phyloP scores from a whole-genome alignment of 371 early-diverging fungal genomes.

The Syncephalastrum sp. region DNA sequence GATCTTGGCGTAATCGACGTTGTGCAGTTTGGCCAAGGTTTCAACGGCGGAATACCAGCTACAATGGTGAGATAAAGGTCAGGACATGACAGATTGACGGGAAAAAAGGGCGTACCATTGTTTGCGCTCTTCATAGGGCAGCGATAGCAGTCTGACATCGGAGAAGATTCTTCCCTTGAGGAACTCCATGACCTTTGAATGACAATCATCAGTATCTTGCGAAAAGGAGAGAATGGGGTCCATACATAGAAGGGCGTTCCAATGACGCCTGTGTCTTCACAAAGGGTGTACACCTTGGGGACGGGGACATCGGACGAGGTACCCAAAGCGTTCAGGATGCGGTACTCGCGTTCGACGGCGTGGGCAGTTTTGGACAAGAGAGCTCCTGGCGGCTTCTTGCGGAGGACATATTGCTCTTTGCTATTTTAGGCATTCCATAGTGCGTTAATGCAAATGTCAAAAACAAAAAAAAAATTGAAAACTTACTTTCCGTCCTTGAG shows the following conservation, averaged over 20 bases:
- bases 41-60: constrained; percentile 76
- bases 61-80: constrained; percentile 7
- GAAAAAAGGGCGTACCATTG: constrained; percentile 41
- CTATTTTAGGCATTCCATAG: constrained; percentile 30
- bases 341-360: constrained; percentile 91
- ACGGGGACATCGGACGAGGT: constrained; percentile 80
- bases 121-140: constrained; percentile 58
- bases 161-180: constrained; percentile 84
- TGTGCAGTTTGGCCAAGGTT: constrained; percentile 79
- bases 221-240: background rate
- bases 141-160: constrained; percentile 55
- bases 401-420: constrained; percentile 71
- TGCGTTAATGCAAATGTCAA: background rate
- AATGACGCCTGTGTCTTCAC: constrained; percentile 74
- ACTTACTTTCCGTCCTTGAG: constrained; percentile 68
- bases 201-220: background rate
- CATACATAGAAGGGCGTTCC: constrained; percentile 91
- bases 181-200: constrained; percentile 81
- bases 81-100: constrained; percentile 4
- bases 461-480: background rate
- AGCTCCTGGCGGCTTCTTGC: constrained; percentile 91
- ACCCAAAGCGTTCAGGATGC: constrained; percentile 76
- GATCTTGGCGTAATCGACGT: constrained; percentile 59
- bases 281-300: constrained; percentile 81
- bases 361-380: constrained; percentile 85